Percentiles rank a stretch among this genome's conserved stretches.
Evolutionary conservation across 1,284 basidiomycete species (phyloP).

Genomic region (Xerocomus alliaceus): DNA sequence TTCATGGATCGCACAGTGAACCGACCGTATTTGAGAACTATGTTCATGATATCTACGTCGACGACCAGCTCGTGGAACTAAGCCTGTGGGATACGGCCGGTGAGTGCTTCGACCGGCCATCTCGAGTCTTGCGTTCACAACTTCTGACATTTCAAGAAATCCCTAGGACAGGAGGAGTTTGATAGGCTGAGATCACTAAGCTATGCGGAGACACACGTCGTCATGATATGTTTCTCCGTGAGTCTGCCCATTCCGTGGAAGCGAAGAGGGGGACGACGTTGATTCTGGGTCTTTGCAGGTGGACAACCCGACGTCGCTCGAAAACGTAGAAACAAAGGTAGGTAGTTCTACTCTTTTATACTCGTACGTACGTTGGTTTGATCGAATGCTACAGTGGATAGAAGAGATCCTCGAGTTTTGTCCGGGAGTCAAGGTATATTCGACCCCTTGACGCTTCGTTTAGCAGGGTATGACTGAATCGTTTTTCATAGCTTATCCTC

Average conservation of each 20-base stretch:
- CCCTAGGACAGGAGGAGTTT: conserved; percentile 92
- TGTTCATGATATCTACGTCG: conserved; percentile 84
- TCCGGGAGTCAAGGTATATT: conserved; percentile 85
- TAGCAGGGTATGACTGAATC: conserved; percentile 16
- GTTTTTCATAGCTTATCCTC: conserved; percentile 69
- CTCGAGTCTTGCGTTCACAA: conserved; percentile 16
- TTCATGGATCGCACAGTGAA: conserved; percentile 59
- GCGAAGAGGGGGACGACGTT: neutral
- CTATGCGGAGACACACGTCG: conserved; percentile 94
- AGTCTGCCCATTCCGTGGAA: conserved; percentile 31
- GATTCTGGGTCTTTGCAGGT: conserved; percentile 56
- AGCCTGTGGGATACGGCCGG: conserved; percentile 98
- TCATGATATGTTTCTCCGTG: conserved; percentile 94
- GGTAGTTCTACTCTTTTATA: conserved; percentile 4
- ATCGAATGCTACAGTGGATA: conserved; percentile 67
- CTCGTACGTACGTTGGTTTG: conserved; percentile 1
- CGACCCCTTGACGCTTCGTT: conserved; percentile 5
- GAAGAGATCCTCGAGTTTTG: conserved; percentile 90
- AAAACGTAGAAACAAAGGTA: conserved; percentile 93
- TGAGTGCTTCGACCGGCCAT: conserved; percentile 45
- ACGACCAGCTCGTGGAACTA: conserved; percentile 85
- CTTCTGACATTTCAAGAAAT: conserved; percentile 40
- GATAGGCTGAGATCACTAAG: conserved; percentile 89
- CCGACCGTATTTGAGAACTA: conserved; percentile 95
- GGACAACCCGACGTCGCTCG: conserved; percentile 88